Conservation (phyloP, 2,329 filamentous ascomycete species). For the Trichoderma sp. region DNA sequence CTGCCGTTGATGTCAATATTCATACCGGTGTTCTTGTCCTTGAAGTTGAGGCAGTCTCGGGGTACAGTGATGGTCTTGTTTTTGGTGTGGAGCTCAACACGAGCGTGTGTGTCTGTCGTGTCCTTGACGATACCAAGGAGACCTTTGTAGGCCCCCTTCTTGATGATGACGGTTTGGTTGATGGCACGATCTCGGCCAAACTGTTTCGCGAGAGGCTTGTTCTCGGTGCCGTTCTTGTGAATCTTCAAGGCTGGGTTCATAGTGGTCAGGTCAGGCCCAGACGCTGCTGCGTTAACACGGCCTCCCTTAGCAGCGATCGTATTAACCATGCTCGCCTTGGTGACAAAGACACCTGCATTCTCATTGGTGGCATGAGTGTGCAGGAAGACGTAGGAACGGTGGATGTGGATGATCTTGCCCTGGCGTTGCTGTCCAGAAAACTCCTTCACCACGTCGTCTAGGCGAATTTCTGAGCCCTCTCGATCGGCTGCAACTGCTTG, state of each 20-base stretch:
- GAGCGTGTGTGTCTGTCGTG: conserved; percentile 78
- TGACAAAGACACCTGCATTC: conserved; percentile 87
- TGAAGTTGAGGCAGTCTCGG: conserved; percentile 79
- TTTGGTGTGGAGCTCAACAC: conserved; percentile 92
- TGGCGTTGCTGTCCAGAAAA: conserved; percentile 78
- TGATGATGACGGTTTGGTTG: conserved; percentile 87
- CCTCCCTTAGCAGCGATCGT: conserved; percentile 95
- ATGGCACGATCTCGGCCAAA: conserved; percentile 81
- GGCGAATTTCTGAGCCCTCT: conserved; percentile 87
- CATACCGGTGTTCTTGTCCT: conserved; percentile 77
- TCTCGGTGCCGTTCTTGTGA: conserved; percentile 56
- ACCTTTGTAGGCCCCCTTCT: conserved; percentile 86
- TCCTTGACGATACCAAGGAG: conserved; percentile 94
- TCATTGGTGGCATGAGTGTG: conserved; percentile 81
- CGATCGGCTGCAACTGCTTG: conserved; percentile 88
- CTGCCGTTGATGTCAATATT: conserved; percentile 67
- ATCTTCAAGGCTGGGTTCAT: conserved; percentile 91
- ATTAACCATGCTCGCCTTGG: conserved; percentile 78
- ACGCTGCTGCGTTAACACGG: conserved; percentile 58
- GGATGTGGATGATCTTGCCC: conserved; percentile 89
- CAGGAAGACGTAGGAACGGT: conserved; percentile 88
- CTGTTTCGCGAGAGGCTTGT: conserved; percentile 56
- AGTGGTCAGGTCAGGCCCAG: conserved; percentile 76
- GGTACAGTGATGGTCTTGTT: conserved; percentile 84
- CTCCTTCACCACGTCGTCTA: conserved; percentile 91